Conservation (phyloP, 1,284 basidiomycete species). For the Rhodotorula sp. region DNA sequence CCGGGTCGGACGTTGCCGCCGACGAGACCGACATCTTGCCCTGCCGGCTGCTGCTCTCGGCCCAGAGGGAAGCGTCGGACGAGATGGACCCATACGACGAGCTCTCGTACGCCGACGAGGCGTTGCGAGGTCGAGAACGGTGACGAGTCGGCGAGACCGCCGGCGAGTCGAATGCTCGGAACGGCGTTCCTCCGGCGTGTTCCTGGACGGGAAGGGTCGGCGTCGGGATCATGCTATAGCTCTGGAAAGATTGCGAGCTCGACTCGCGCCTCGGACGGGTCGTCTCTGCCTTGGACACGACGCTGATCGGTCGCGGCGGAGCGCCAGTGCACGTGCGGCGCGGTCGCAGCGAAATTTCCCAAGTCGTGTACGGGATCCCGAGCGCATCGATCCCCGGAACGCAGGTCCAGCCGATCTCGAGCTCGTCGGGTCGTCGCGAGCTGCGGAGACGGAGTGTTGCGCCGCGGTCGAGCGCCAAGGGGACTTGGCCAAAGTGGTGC, state of each 20-base stretch:
- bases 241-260: conserved; percentile 16
- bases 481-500: not conserved
- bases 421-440: conserved; percentile 24
- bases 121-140: conserved; percentile 10
- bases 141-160: not conserved
- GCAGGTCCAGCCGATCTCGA: conserved; percentile 26
- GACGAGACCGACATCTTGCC: conserved; percentile 19
- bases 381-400: conserved; percentile 8
- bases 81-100: conserved; percentile 26
- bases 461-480: not conserved
- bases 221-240: conserved; percentile 25
- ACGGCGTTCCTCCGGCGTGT: not conserved
- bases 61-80: conserved; percentile 12
- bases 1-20: not conserved
- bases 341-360: conserved; percentile 21
- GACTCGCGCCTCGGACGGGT: not conserved
- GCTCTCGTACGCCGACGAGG: not conserved
- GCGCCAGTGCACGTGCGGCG: not conserved
- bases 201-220: not conserved
- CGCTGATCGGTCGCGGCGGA: not conserved
- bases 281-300: not conserved
- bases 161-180: not conserved
- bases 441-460: conserved; percentile 20
- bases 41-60: not conserved
- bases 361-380: conserved; percentile 18